phyloP scores from a whole-genome alignment of 2,329 filamentous ascomycete species.

The Penicillium corylophilum region DNA sequence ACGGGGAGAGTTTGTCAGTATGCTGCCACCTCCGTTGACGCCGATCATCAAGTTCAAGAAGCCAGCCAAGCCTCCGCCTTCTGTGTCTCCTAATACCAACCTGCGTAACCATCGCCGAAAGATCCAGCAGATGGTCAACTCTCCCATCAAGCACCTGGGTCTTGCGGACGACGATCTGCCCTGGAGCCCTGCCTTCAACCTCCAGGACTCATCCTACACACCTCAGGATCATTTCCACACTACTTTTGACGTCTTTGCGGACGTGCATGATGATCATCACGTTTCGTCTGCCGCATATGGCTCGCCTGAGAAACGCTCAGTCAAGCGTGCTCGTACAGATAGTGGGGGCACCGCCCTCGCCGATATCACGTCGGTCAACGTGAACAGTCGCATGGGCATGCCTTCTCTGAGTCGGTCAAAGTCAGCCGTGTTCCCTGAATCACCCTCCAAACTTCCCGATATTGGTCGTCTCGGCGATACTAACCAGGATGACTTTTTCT shows the following conservation, averaged over 20 bases:
- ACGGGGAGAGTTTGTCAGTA: slow-evolving; percentile 56
- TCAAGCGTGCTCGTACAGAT: slow-evolving; percentile 52
- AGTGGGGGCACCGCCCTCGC: slow-evolving; percentile 52
- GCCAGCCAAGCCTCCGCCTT: slow-evolving; percentile 64
- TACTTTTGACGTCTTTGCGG: slow-evolving; percentile 58
- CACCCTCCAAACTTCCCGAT: slow-evolving; percentile 40
- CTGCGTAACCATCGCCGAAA: slow-evolving; percentile 82
- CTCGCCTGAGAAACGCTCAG: slow-evolving; percentile 57
- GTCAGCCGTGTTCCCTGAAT: slow-evolving; percentile 40
- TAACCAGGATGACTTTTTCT: slow-evolving; percentile 47
- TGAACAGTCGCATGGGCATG: slow-evolving; percentile 36
- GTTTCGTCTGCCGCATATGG: slow-evolving; percentile 43
- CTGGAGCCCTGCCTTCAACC: slow-evolving; percentile 53
- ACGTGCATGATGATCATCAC: slow-evolving; percentile 39
- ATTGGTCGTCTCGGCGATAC: slow-evolving; percentile 34
- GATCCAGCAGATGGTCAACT: slow-evolving; percentile 77
- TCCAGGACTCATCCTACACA: slow-evolving; percentile 46
- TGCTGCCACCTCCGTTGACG: slow-evolving; percentile 74
- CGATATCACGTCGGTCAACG: slow-evolving; percentile 41
- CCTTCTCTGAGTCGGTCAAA: slow-evolving; percentile 36
- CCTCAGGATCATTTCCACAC: slow-evolving; percentile 45
- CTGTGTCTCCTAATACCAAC: slow-evolving; percentile 90
- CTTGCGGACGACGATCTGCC: slow-evolving; percentile 42
- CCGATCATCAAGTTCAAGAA: slow-evolving; percentile 79
- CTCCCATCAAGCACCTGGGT: slow-evolving; percentile 58